These are phyloP conservation scores for Aegilops umbellulata DNA, from an alignment of 176 grass and related monocot genomes.

Conservation along the genomic window DNA sequence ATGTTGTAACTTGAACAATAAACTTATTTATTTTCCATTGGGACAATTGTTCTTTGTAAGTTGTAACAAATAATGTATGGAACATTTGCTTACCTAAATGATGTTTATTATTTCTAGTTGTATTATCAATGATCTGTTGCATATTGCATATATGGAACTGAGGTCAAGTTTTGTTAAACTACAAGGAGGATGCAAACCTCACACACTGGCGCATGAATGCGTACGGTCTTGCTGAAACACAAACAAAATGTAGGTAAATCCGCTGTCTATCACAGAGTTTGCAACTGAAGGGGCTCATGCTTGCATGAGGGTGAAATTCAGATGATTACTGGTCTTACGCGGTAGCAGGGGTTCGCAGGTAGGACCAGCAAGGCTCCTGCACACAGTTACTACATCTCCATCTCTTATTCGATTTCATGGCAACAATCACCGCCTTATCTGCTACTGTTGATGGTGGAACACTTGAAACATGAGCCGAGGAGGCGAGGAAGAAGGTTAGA, in stretches of 20 bases:
- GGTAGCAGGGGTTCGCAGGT: too few species aligned
- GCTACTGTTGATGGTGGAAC: not conserved
- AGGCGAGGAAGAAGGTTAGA: too few species aligned
- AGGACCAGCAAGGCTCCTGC: too few species aligned
- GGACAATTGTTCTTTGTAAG: constrained; percentile 11
- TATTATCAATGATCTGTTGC: not conserved
- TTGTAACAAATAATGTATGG: constrained; percentile 18
- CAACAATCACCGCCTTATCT: not conserved
- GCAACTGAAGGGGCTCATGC: too few species aligned
- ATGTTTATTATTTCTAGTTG: not conserved
- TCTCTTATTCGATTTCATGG: too few species aligned
- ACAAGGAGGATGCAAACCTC: not conserved
- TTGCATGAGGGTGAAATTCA: too few species aligned
- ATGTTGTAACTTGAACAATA: constrained; percentile 31
- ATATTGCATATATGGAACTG: not conserved
- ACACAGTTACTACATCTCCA: too few species aligned
- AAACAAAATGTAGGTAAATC: not conserved
- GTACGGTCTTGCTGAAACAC: not conserved
- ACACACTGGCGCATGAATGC: not conserved
- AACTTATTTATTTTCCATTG: not conserved
- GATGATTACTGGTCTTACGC: too few species aligned
- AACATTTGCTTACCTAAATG: not conserved
- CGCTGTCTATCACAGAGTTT: not conserved
- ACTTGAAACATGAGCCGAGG: not conserved
- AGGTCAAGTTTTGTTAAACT: not conserved